A percentile compares a stretch with the other conserved stretches of the same genome.
Conservation (phyloP, 2,329 filamentous ascomycete genomes). For the Alternaria triticina region DNA sequence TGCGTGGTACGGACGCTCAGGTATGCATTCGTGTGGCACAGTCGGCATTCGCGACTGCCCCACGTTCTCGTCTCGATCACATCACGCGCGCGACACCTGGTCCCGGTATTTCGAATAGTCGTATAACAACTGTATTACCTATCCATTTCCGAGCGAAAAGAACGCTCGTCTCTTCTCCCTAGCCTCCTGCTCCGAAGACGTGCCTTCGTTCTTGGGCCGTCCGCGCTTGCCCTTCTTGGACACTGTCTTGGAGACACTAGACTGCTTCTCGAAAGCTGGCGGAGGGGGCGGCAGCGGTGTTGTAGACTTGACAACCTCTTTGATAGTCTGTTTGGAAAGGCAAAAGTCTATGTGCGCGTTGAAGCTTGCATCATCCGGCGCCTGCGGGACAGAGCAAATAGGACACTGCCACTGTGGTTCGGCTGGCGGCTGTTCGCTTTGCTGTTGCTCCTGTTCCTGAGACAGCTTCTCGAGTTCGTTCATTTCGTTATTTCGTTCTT, state of each 20-base stretch:
- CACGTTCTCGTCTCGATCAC: too few relatives aligned
- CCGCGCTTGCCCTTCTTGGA: conserved; percentile 41
- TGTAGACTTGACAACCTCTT: conserved; percentile 72
- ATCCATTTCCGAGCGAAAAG: conserved; percentile 28
- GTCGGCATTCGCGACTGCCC: too few relatives aligned
- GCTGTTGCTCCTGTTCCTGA: conserved; percentile 57
- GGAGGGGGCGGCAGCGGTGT: conserved; percentile 12
- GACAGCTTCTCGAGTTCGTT: conserved; percentile 67
- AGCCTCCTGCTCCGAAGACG: conserved; percentile 28
- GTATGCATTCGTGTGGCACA: too few relatives aligned
- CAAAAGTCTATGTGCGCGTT: conserved; percentile 95
- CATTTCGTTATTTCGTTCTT: conserved; percentile 66
- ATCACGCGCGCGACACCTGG: too few relatives aligned
- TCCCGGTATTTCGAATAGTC: too few relatives aligned
- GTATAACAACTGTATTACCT: too few relatives aligned
- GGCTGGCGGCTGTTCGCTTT: conserved; percentile 13
- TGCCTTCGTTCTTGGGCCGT: conserved; percentile 33
- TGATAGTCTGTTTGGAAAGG: conserved; percentile 83
- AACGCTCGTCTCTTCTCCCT: conserved; percentile 43
- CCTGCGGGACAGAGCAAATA: conserved; percentile 79
- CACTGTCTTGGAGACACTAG: conserved; percentile 13
- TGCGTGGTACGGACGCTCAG: too few relatives aligned
- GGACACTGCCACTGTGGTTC: conserved; percentile 78
- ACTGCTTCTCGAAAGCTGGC: conserved; percentile 11
- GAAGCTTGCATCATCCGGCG: conserved; percentile 75